Evolutionary conservation across 2,329 filamentous ascomycete species (phyloP).

Genomic region (Cercospora janseana): DNA sequence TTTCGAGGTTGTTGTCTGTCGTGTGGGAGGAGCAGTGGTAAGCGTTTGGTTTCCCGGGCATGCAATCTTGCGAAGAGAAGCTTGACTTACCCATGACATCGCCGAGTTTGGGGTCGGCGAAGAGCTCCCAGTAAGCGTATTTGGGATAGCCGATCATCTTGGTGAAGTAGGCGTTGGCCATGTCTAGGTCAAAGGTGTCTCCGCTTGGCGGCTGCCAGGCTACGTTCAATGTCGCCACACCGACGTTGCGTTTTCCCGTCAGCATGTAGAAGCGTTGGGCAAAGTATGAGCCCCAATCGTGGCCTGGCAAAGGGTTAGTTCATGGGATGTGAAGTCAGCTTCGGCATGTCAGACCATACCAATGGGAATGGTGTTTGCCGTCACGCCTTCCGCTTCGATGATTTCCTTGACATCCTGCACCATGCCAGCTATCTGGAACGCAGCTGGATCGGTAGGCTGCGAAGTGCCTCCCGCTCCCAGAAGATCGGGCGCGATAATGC

Average conservation of each 20-base stretch:
- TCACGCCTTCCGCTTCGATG: conserved; percentile 39
- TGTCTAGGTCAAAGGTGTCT: conserved; percentile 42
- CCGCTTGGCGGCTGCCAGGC: conserved; percentile 42
- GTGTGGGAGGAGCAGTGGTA: too few species aligned
- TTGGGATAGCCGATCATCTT: conserved; percentile 40
- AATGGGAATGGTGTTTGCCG: conserved; percentile 25
- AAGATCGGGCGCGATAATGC: conserved; percentile 42
- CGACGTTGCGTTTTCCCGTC: conserved; percentile 42
- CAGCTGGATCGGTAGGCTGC: conserved; percentile 42
- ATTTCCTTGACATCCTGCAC: conserved; percentile 44
- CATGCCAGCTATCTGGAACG: conserved; percentile 42
- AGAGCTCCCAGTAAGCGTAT: conserved; percentile 46
- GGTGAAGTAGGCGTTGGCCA: conserved; percentile 36
- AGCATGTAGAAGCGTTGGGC: conserved; percentile 46
- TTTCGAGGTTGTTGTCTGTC: conserved; percentile 22
- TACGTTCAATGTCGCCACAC: conserved; percentile 46
- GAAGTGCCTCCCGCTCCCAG: conserved; percentile 43
- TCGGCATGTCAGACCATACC: conserved; percentile 21
- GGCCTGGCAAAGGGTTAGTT: too few species aligned
- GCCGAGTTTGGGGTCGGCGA: conserved; percentile 37
- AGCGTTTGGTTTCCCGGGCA: too few species aligned
- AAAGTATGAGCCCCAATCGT: conserved; percentile 39
- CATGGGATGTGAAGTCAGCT: not conserved
- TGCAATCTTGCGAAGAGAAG: too few species aligned
- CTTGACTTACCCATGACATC: too few species aligned